Conservation (phyloP, 768 basidiomycete genomes). For the Paxillus involutus region DNA sequence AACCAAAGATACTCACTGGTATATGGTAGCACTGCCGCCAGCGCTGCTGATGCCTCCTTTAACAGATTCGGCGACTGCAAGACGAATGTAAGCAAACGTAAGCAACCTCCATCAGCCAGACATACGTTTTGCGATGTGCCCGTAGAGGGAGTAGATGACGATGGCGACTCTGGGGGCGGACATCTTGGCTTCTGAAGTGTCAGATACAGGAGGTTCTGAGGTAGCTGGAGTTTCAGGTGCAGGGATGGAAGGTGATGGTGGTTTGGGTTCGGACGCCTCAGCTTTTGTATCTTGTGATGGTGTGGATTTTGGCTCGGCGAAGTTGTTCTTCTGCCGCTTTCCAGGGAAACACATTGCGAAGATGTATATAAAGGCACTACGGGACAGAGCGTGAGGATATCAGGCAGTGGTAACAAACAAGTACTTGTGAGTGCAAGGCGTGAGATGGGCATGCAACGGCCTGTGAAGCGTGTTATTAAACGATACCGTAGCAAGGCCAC, state of each 20-base stretch:
- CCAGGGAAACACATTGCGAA: slow-evolving; percentile 39
- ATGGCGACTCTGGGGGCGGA: slow-evolving; percentile 42
- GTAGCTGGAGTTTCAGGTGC: not conserved
- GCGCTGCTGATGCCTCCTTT: slow-evolving; percentile 42
- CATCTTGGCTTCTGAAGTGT: slow-evolving; percentile 1
- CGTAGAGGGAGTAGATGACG: slow-evolving; percentile 51
- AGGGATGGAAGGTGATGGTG: slow-evolving; percentile 3
- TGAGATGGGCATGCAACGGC: slow-evolving; percentile 21
- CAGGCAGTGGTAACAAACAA: not conserved
- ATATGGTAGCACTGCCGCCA: slow-evolving; percentile 45
- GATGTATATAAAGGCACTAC: not conserved
- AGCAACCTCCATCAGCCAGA: not conserved
- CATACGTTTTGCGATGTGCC: slow-evolving; percentile 48
- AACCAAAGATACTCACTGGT: slow-evolving; percentile 38
- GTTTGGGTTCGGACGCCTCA: not conserved
- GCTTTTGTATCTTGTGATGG: slow-evolving; percentile 12
- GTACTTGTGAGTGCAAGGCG: slow-evolving; percentile 11
- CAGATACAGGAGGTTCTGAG: not conserved
- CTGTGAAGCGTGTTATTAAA: slow-evolving; percentile 3
- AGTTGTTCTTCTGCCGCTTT: slow-evolving; percentile 35
- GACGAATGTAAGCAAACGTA: not conserved
- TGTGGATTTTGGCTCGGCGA: slow-evolving; percentile 27
- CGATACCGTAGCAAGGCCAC: slow-evolving; percentile 2
- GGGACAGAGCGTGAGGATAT: slow-evolving; percentile 10
- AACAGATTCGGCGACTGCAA: slow-evolving; percentile 32